A percentile compares a stretch with the other conserved stretches of the same genome.
Conservation (phyloP, 2,329 filamentous ascomycete genomes). For the Alternaria gansuensis region DNA sequence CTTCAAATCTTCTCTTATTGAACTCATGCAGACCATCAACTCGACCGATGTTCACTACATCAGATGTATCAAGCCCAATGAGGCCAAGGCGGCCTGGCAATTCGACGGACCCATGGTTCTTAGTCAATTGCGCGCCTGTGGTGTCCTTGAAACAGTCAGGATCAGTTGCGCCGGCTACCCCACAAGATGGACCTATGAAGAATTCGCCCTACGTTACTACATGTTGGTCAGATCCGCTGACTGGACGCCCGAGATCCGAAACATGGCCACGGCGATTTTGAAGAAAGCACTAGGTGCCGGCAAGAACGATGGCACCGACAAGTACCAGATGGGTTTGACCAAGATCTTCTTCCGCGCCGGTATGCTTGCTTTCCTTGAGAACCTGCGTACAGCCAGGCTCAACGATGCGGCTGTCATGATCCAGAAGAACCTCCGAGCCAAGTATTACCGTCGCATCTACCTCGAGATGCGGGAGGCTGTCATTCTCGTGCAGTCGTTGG, state of each 20-base stretch:
- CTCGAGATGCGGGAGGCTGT: conserved; percentile 85
- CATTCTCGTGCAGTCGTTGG: conserved; percentile 78
- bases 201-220: conserved; percentile 97
- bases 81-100: conserved; percentile 95
- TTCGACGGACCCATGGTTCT: conserved; percentile 99
- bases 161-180: conserved; percentile 98
- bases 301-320: conserved; percentile 76
- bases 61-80: conserved; percentile 98
- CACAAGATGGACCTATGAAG: conserved; percentile 98
- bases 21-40: conserved; percentile 97
- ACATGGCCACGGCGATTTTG: conserved; percentile 93
- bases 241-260: conserved; percentile 92
- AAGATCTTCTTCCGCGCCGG: conserved; percentile 99
- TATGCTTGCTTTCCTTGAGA: conserved; percentile 98
- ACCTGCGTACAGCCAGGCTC: conserved; percentile 85
- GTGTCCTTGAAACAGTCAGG: conserved; percentile 97
- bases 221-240: conserved; percentile 90
- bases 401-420: conserved; percentile 97
- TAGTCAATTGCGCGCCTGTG: conserved; percentile 94
- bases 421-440: conserved; percentile 95
- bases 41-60: conserved; percentile 99
- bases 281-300: conserved; percentile 79
- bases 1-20: conserved; percentile 97
- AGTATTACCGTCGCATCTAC: conserved; percentile 93
- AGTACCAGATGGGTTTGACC: conserved; percentile 95